phyloP scores from a whole-genome alignment of 345 rosid species.

The Brassica rapa region DNA sequence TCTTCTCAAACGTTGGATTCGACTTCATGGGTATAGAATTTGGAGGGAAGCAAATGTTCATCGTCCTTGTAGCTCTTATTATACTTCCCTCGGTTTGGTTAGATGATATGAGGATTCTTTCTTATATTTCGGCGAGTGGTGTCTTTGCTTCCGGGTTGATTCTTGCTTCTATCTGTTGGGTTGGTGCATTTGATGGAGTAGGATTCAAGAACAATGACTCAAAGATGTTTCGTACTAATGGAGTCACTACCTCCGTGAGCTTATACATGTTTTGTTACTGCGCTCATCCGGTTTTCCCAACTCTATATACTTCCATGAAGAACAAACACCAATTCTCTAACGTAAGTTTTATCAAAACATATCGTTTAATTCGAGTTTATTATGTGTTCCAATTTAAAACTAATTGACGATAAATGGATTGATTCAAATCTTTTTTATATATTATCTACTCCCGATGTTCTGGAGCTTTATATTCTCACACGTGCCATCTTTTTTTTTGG shows the following conservation, averaged over 20 bases:
- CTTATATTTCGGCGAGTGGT: slow-evolving; percentile 88
- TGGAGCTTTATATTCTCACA: not conserved
- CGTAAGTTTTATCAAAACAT: slow-evolving; percentile 48
- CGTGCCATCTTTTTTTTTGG: not conserved
- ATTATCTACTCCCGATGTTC: not conserved
- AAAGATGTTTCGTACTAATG: slow-evolving; percentile 46
- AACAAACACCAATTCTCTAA: slow-evolving; percentile 75
- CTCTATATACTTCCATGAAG: slow-evolving; percentile 76
- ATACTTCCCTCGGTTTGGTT: slow-evolving; percentile 84
- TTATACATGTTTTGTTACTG: slow-evolving; percentile 89
- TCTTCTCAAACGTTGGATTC: slow-evolving; percentile 54
- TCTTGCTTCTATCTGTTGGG: slow-evolving; percentile 67
- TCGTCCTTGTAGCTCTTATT: slow-evolving; percentile 61
- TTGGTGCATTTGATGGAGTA: slow-evolving; percentile 71
- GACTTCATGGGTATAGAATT: slow-evolving; percentile 50
- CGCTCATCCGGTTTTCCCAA: slow-evolving; percentile 91
- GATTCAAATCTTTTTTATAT: not conserved
- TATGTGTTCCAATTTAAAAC: not conserved
- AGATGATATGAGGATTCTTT: slow-evolving; percentile 71
- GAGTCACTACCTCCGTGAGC: slow-evolving; percentile 76
- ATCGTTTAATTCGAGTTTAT: not conserved
- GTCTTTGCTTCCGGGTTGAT: slow-evolving; percentile 77
- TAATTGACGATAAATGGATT: not conserved
- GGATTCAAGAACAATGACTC: slow-evolving; percentile 61
- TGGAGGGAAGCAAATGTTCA: slow-evolving; percentile 58